Evolutionary conservation across 1,139 yeast genomes (phyloP), one percentile per base, ranked within the genome.

Genomic region (Diutina neorugosa): DNA sequence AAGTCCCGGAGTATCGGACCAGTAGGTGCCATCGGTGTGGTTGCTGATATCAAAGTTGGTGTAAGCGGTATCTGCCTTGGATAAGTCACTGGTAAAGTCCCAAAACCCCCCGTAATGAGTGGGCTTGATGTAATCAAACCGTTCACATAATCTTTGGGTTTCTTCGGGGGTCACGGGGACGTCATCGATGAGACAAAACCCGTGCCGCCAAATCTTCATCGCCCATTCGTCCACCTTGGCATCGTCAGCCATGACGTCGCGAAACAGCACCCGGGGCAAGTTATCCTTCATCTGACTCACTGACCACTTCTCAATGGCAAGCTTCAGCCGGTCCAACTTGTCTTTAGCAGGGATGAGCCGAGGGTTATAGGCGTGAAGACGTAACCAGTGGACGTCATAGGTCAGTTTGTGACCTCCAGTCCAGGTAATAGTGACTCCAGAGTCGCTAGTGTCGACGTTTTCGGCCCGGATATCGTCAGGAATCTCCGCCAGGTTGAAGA

Each of bases 31-130:
- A 63, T 85, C 91, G 2, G 90, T 84, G 62, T 85, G 93, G 20
- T 80, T 69, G 18, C 81, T 80, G 55, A 85, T 78, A 58, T 81
- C 86, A 56, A 84, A 71, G 61, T 82, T 82, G 23, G 90, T 84
- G 63, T 85, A 85, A 2, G 91, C 93, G 3, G 89, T 82, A 63
- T 85, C 93, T 54, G 81, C 80, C 67, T 81, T 83, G 50, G 84
- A 75, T 61, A 85, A 69, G 62, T 85, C 88, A 14, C 88, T 77
- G 21, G 91, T 84, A 63, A 85, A 84, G 61, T 84, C 90, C 90
- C 91, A 85, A 65, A 85, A 84, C 3, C 88, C 90, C 16, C 90
- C 91, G 58, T 85, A 85, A 64, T 85, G 91, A 1, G 93, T 85
- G 21, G 84, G 85, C 44, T 87, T 70, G 54, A 84, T 78, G 62